Evolutionary conservation across 2,329 filamentous ascomycete species (phyloP), one percentile per base, ranked within the genome.

Genomic region (Sarocladiaceae sp.): DNA sequence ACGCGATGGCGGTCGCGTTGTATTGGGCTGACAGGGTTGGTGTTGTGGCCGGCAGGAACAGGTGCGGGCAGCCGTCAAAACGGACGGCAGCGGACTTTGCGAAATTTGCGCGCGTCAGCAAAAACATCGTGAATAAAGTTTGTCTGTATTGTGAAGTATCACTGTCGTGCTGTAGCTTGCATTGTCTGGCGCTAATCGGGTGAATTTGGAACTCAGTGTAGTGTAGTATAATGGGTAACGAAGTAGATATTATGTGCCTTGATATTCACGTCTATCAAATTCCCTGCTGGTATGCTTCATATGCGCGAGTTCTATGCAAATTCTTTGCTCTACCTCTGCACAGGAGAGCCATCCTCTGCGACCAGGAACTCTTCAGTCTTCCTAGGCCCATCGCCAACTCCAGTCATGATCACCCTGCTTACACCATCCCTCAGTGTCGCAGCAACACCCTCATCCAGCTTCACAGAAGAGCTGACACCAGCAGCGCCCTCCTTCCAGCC

Each of bases 351-450:
- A 52, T 82, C 78, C 64, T 84, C 86, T 57, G 79, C 81, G 55
- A 95, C 80, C 56, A 97, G 72, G 64, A 86, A 85, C 65, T 93
- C 81, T 15, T 93, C 80, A 4, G 90, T 88, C 76, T 83, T 89
- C 57, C 87, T 72, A 0, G 94, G 94, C 0, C 93, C 94, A 66
- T 95, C 90, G 1, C 94, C 94, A 39, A 99, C 94, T 50, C 86
- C 80, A 1, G 95, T 97, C 73, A 92, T 74, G 59, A 99, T 99
- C 33, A 99, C 86, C 57, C 92, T 82, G 70, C 86, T 90, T 4
- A 99, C 85, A 23, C 94, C 94, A 36, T 84, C 80, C 71, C 85
- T 84, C 58, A 99, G 70, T 31, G 82, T 76, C 44, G 77, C 72
- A 3, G 87, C 73, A n/a, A 86, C 78, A 50, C 80, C 74, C 56